Base-by-base conservation (phyloP, 2,329 filamentous ascomycete genomes). In the Penicillium palitans region DNA sequence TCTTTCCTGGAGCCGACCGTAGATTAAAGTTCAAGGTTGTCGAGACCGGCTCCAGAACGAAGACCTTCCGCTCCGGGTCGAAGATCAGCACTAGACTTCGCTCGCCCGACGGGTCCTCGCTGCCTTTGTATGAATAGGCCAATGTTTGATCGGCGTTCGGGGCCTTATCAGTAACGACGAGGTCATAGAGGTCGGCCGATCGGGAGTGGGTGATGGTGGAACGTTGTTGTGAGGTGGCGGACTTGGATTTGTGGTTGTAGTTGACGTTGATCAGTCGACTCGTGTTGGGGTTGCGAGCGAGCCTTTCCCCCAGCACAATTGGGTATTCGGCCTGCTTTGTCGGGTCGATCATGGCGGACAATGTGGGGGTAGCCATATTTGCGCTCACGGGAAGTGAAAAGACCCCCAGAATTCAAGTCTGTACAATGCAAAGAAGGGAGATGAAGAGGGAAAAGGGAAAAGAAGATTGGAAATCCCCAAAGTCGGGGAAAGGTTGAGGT, bases 21-120 rank as follows among this genome's bases (percentile, higher is more conserved):
- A 96, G 78, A 74, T 96, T 97, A 88, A 96, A 93, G 69, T 91
- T 88, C 76, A 96, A 89, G 40, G 87, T 87, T n/a, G 87, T 89
- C 70, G 91, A 86, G 55, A 97, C 80, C 52, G 86, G 87, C 77
- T 97, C 91, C 55, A 97, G 82, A 29, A 95, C 86, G 65, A 95
- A 95, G 56, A 84, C 88, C 69, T 93, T 86, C 52, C 85, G 86
- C 19, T 81, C 79, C 9, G 88, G 82, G 73, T 96, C 90, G 70
- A 93, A 95, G 58, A 93, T 84, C 52, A 96, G 82, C 10, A 83
- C 78, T 48, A 79, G 65, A 48, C 72, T 73, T 53, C 68, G 72
- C 35, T 72, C 69, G 35, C 71, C 66, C 2, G 68, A 61, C 13
- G 75, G 72, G 56, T 76, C 76, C 33, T 78, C 72, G 48, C 74